Conservation (phyloP, 352 stramenopile species). For the Globisporangium apiculatum region DNA sequence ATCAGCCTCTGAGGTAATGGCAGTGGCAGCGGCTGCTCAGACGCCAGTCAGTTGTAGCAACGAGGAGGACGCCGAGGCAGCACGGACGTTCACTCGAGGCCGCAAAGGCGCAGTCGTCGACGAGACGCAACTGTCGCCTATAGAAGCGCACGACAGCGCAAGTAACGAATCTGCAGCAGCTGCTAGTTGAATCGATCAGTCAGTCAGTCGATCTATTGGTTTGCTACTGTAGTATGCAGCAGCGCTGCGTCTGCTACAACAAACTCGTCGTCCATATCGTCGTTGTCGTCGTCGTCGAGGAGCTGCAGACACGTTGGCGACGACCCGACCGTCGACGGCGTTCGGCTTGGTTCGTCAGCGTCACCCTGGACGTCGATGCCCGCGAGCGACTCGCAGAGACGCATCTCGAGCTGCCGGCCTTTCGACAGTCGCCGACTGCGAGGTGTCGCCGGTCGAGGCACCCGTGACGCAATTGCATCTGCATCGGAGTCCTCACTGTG, state of each 20-base stretch:
- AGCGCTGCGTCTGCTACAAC: background rate
- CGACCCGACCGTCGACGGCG: slow-evolving; percentile 10
- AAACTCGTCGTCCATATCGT: background rate
- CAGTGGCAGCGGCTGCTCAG: background rate
- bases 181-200: background rate
- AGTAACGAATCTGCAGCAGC: background rate
- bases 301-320: slow-evolving; percentile 6
- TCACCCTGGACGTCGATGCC: too few species aligned
- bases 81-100: background rate
- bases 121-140: background rate
- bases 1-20: too few species aligned
- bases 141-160: background rate
- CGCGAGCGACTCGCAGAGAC: too few species aligned
- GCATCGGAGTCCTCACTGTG: background rate
- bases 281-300: slow-evolving; percentile 6
- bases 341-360: background rate
- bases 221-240: background rate
- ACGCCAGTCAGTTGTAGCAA: background rate
- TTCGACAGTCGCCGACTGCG: too few species aligned
- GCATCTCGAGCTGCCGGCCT: too few species aligned
- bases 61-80: background rate
- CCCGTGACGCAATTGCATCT: background rate
- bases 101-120: background rate
- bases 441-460: background rate
- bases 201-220: background rate